Percentiles rank a stretch among this genome's conserved stretches.
phyloP scores from a whole-genome alignment of 2,329 filamentous ascomycete species.

The Fusarium torreyae region DNA sequence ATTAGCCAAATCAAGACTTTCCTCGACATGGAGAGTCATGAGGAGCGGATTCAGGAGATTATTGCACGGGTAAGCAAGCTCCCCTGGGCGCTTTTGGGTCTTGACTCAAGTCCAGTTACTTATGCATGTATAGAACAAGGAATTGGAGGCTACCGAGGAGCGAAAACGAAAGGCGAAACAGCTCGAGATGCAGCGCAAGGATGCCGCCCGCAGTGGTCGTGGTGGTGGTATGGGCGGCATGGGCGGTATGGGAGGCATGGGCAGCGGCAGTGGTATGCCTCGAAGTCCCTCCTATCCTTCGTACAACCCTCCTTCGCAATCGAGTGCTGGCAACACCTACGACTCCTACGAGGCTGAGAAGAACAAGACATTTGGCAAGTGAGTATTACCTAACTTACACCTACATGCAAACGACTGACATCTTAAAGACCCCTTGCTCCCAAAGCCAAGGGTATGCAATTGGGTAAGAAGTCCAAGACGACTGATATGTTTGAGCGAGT shows the following conservation, averaged over 20 bases:
- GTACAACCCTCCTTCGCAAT: constrained; percentile 85
- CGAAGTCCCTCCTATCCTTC: constrained; percentile 88
- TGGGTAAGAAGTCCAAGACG: constrained; percentile 98
- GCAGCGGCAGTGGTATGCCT: constrained; percentile 64
- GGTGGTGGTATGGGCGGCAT: constrained; percentile 55
- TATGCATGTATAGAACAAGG: constrained; percentile 82
- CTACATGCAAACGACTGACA: constrained; percentile 20
- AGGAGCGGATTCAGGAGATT: constrained; percentile 98
- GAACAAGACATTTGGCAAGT: constrained; percentile 91
- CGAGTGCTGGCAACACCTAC: constrained; percentile 84
- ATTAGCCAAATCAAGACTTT: constrained; percentile 99
- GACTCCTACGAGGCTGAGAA: constrained; percentile 97
- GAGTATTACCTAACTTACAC: constrained; percentile 51
- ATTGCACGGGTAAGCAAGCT: constrained; percentile 80
- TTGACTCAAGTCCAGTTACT: constrained; percentile 32
- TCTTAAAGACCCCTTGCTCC: constrained; percentile 71
- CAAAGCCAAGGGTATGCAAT: constrained; percentile 98
- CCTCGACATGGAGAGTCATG: constrained; percentile 98
- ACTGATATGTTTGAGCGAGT: constrained; percentile 98
- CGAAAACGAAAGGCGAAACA: constrained; percentile 99
- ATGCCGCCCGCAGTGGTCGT: constrained; percentile 81
- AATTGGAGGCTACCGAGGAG: constrained; percentile 97
- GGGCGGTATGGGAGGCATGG: constrained; percentile 52
- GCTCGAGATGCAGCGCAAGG: constrained; percentile 98
- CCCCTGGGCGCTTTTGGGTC: not conserved